A percentile compares a stretch with the other conserved stretches of the same genome.
Evolutionary conservation across 352 stramenopile genomes (phyloP).

Genomic region (Phytophthora gonapodyides): DNA sequence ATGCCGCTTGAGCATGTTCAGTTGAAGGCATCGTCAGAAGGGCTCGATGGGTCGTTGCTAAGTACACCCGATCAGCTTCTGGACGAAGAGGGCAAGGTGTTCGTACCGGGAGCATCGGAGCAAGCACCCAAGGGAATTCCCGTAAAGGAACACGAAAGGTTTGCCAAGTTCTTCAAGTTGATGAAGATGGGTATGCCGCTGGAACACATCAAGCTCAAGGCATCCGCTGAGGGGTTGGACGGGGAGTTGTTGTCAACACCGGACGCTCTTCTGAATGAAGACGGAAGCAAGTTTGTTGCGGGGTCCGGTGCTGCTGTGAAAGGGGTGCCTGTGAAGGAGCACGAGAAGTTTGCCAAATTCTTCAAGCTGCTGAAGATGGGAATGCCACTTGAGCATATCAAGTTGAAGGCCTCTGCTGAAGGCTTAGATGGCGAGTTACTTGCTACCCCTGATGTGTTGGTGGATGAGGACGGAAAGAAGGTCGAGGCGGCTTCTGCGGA

Average conservation of each 20-base stretch:
- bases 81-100: constrained; percentile 53
- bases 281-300: constrained; percentile 47
- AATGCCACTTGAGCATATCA: constrained; percentile 72
- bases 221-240: constrained; percentile 88
- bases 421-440: constrained; percentile 57
- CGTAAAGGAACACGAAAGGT: constrained; percentile 74
- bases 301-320: constrained; percentile 21
- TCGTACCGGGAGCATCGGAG: constrained; percentile 28
- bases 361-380: constrained; percentile 85
- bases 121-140: constrained; percentile 39
- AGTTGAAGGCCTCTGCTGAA: constrained; percentile 67
- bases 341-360: constrained; percentile 87
- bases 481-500: constrained; percentile 13
- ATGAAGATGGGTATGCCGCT: constrained; percentile 86
- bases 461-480: constrained; percentile 57
- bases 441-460: constrained; percentile 54
- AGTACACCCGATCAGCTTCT: constrained; percentile 61
- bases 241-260: constrained; percentile 79
- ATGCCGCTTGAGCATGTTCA: constrained; percentile 90
- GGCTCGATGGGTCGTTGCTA: constrained; percentile 54
- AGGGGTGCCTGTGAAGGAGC: constrained; percentile 72
- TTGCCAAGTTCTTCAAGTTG: constrained; percentile 80
- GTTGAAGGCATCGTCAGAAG: constrained; percentile 79
- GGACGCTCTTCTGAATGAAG: constrained; percentile 61
- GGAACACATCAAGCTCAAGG: constrained; percentile 82